Evolutionary conservation across 2,329 filamentous ascomycete species (phyloP).

Genomic region (Aspergillus proliferans): DNA sequence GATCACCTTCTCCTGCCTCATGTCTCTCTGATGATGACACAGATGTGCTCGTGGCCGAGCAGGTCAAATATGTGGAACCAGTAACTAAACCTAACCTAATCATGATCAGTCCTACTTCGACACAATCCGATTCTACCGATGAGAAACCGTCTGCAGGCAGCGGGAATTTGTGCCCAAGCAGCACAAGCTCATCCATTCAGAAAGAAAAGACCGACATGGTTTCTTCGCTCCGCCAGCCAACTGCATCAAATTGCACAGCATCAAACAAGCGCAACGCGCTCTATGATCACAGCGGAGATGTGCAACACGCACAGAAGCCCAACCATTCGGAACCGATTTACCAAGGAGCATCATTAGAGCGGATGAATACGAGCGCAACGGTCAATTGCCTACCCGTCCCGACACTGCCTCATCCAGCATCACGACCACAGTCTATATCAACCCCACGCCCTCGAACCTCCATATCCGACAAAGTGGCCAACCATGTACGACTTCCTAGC

Average conservation of each 20-base stretch:
- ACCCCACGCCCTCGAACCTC: conserved; percentile 19
- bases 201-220: neutral
- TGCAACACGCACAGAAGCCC: neutral
- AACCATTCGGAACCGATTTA: neutral
- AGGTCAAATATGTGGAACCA: conserved; percentile 27
- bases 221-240: neutral
- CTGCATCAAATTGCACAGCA: neutral
- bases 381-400: conserved; percentile 20
- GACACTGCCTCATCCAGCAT: conserved; percentile 10
- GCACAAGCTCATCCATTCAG: neutral
- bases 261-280: neutral
- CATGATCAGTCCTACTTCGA: conserved; percentile 23
- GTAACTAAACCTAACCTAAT: conserved; percentile 25
- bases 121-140: conserved; percentile 6
- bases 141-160: conserved; percentile 7
- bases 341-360: neutral
- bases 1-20: conserved; percentile 23
- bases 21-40: conserved; percentile 25
- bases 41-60: conserved; percentile 27
- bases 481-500: conserved; percentile 11
- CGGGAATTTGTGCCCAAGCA: neutral
- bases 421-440: conserved; percentile 16
- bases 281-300: neutral
- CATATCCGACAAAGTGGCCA: conserved; percentile 13
- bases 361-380: conserved; percentile 10